A percentile compares a stretch with the other conserved stretches of the same genome.
Evolutionary conservation across 768 basidiomycete genomes (phyloP).

Genomic region (Podaxis sp.): DNA sequence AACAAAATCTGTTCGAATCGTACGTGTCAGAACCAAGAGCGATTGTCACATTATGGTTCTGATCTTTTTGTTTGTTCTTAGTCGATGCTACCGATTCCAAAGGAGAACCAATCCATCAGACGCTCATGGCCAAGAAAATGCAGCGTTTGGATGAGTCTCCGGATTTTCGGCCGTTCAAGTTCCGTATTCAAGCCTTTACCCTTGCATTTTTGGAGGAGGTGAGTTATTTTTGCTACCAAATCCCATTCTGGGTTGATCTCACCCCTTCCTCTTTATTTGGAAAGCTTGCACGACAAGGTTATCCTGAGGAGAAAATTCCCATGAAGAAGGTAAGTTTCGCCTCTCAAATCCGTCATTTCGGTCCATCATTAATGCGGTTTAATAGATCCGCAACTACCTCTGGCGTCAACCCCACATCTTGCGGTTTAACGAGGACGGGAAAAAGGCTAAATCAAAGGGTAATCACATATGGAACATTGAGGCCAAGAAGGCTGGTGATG

Average conservation of each 20-base stretch:
- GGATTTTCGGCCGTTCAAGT: slow-evolving; percentile 98
- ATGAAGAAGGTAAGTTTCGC: slow-evolving; percentile 81
- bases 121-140: slow-evolving; percentile 99
- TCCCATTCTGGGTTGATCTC: background rate
- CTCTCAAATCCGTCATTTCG: background rate
- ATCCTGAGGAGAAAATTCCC: slow-evolving; percentile 91
- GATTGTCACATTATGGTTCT: slow-evolving; percentile 19
- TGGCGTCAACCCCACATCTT: slow-evolving; percentile 95
- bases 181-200: slow-evolving; percentile 97
- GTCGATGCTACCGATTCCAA: slow-evolving; percentile 93
- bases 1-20: slow-evolving; percentile 87
- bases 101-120: slow-evolving; percentile 96
- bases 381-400: slow-evolving; percentile 87
- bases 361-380: slow-evolving; percentile 15
- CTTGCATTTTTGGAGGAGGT: slow-evolving; percentile 94
- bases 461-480: slow-evolving; percentile 99
- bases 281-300: slow-evolving; percentile 81
- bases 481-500: slow-evolving; percentile 77
- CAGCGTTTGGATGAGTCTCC: slow-evolving; percentile 93
- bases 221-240: slow-evolving; percentile 21
- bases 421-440: slow-evolving; percentile 98
- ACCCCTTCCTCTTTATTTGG: slow-evolving; percentile 6
- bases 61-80: slow-evolving; percentile 30
- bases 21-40: slow-evolving; percentile 39
- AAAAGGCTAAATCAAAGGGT: slow-evolving; percentile 98